Conservation (phyloP, 768 basidiomycete species). For the Amanita jacksonii region DNA sequence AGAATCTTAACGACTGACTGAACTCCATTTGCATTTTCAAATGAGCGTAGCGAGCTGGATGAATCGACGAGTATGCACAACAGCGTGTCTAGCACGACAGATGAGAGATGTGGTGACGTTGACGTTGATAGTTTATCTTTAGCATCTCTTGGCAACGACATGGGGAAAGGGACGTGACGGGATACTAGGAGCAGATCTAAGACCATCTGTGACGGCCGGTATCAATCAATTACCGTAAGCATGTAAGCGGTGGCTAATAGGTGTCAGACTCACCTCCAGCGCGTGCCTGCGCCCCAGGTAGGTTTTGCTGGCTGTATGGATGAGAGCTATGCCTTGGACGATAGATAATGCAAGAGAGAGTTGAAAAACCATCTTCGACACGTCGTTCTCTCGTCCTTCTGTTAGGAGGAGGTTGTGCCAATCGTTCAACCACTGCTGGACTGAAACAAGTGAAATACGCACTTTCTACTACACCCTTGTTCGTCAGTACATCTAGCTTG, state of each 20-base stretch:
- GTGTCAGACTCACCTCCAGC: constrained; percentile 46
- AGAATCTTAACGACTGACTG: constrained; percentile 81
- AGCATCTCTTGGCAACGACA: constrained; percentile 15
- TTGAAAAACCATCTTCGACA: constrained; percentile 37
- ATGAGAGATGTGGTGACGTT: constrained; percentile 44
- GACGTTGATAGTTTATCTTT: constrained; percentile 12
- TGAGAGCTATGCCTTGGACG: constrained; percentile 67
- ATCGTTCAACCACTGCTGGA: background rate
- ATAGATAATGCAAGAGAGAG: constrained; percentile 53
- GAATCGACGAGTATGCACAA: constrained; percentile 88
- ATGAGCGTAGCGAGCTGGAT: constrained; percentile 58
- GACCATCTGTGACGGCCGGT: constrained; percentile 41
- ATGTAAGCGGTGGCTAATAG: background rate
- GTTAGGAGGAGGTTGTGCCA: background rate
- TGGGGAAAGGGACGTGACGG: constrained; percentile 41
- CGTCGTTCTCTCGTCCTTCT: constrained; percentile 38
- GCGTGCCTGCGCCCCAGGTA: constrained; percentile 60
- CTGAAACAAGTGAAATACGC: constrained; percentile 16
- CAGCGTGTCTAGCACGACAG: constrained; percentile 72
- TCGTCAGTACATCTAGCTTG: constrained; percentile 40
- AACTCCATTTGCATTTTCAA: constrained; percentile 71
- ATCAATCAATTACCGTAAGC: constrained; percentile 2
- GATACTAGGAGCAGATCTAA: constrained; percentile 63
- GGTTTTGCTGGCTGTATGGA: constrained; percentile 56
- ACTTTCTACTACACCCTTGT: constrained; percentile 37